phyloP scores from a whole-genome alignment of 306 rosid genomes.

The Prunus mira region DNA sequence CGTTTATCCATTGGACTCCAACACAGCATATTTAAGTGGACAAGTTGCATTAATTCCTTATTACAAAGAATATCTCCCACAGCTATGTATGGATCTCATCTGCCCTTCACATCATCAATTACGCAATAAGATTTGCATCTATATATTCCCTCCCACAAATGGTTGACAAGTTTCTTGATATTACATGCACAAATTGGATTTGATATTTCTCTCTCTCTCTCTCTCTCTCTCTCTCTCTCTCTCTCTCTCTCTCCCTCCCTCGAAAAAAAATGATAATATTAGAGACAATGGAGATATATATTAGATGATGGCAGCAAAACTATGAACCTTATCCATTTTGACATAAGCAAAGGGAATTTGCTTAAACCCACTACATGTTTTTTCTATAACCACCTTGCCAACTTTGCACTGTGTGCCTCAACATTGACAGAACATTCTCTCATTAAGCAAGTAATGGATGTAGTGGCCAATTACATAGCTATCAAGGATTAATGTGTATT shows the following conservation, averaged over 20 bases:
- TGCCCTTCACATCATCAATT: neutral
- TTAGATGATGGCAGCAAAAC: neutral
- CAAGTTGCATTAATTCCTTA: slow-evolving; percentile 15
- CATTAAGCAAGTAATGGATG: no score
- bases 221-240: no score
- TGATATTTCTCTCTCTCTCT: neutral
- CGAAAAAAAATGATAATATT: neutral
- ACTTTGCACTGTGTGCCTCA: neutral
- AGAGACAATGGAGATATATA: neutral
- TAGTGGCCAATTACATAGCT: neutral
- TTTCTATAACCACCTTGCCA: neutral
- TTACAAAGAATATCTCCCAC: neutral
- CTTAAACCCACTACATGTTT: neutral
- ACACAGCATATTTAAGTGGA: slow-evolving; percentile 13
- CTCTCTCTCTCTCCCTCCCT: no score
- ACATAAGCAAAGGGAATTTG: neutral
- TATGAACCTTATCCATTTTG: neutral
- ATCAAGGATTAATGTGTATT: no score
- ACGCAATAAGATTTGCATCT: neutral
- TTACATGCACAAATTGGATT: neutral
- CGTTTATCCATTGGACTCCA: neutral
- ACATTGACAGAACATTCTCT: neutral
- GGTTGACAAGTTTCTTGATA: neutral
- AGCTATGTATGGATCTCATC: slow-evolving; percentile 9
- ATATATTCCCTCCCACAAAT: neutral